Conservation (phyloP, 345 rosid species). For the Aegle marmelos region DNA sequence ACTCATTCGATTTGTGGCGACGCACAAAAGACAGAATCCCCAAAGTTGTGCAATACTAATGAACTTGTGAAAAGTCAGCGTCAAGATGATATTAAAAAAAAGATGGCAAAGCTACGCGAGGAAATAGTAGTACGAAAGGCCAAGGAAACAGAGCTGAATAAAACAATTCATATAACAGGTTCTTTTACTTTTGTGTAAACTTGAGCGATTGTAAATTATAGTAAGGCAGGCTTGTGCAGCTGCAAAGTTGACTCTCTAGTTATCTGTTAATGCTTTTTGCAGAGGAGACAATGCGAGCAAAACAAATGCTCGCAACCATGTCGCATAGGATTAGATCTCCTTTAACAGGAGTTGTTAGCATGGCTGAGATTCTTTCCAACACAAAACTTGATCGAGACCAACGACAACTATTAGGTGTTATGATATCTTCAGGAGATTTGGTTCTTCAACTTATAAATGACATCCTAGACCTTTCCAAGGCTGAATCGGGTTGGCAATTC, state of each 20-base stretch:
- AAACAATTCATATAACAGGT: constrained; percentile 98
- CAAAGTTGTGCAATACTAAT: too few species aligned
- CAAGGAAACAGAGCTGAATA: constrained; percentile 89
- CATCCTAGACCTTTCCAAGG: constrained; percentile 97
- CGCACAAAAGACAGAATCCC: neutral
- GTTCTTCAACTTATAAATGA: constrained; percentile 94
- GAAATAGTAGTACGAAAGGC: constrained; percentile 96
- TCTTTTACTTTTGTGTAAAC: neutral
- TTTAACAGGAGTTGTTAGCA: constrained; percentile 85
- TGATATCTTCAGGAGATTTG: constrained; percentile 95
- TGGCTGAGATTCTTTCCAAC: constrained; percentile 90
- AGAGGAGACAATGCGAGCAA: constrained; percentile 99
- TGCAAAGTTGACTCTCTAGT: neutral
- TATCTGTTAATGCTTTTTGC: constrained; percentile 11
- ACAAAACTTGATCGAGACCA: constrained; percentile 79
- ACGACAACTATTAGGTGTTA: constrained; percentile 67
- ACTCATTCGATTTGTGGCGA: neutral
- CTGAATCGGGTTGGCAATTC: constrained; percentile 69
- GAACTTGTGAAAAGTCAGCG: too few species aligned
- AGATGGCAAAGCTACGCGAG: constrained; percentile 82
- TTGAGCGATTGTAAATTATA: neutral
- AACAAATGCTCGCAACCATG: constrained; percentile 97
- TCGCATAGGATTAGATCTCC: constrained; percentile 98
- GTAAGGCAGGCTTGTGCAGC: constrained; percentile 2
- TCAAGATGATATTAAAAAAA: constrained; percentile 19